Base-by-base conservation (phyloP, 345 rosid species). In the Camelina hispida region DNA sequence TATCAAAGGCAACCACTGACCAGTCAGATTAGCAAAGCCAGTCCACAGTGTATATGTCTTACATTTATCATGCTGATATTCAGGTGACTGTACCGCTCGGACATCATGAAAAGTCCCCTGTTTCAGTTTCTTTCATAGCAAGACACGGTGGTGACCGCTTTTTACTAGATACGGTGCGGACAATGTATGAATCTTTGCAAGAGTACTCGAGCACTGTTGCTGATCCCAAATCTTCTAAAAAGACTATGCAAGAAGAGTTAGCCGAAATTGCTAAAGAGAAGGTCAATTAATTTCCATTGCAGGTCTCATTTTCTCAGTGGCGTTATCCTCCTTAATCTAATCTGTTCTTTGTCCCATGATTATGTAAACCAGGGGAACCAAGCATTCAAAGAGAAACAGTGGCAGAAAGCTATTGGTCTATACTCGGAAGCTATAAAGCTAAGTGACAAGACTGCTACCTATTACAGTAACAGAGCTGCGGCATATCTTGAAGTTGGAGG, bases 191-290 rank as follows among this genome's bases (percentile, higher is more conserved):
- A 30, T 74, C 90, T 67, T 76, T 95, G 60, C 95, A 90, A 80
- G 97, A 92, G 77, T 82, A 86, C 34, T 91, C 81, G 56, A 85
- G 81, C 47, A 35, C 83, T 61, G 59, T 79, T 72, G 78, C 79
- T 17, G 83, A 87, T 67, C 79, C 88, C 53, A 95, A 88, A 84
- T 47, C 52, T 25, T 42, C 85, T 7, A 68, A 34, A 38, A 83
- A 73, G 47, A 64, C 81, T 61, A 76, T 83, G 69, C 84, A 8
- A 80, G 91, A 84, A 71, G 80, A 78, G 51, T 80, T 75, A 28
- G 99, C 99, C 53, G 98, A 92, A 76, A 84, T 81, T 70, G 93
- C 97, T 43, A 95, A 95, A 86, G 99, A 92, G 75, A 95, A 89
- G 96, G 99, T 92, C 30, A 62, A 37, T 66, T 70, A 51, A 66